Evolutionary conservation across 2,329 filamentous ascomycete genomes (phyloP).

Genomic region (Penicillium frequentans): DNA sequence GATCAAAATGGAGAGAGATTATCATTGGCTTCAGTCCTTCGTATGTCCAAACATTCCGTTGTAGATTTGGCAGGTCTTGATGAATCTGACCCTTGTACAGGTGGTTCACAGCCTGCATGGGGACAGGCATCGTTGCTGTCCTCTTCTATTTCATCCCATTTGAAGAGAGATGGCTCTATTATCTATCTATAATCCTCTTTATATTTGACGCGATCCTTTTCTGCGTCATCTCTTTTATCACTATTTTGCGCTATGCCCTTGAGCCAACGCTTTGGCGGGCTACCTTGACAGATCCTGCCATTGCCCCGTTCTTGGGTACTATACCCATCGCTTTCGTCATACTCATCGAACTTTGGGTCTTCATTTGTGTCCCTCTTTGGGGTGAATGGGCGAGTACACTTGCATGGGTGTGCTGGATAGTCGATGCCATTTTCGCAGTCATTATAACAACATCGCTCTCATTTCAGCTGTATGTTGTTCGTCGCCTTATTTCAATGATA

Average conservation of each 20-base stretch:
- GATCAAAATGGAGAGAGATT: neutral
- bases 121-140: neutral
- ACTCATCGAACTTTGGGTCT: too few relatives aligned
- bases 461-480: too few relatives aligned
- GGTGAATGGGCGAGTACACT: too few relatives aligned
- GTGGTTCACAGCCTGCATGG: neutral
- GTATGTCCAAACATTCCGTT: neutral
- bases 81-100: neutral
- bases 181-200: neutral
- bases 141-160: neutral
- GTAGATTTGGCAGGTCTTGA: too few relatives aligned
- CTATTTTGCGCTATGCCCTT: neutral
- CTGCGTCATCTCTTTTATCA: neutral
- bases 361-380: too few relatives aligned
- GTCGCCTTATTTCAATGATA: too few relatives aligned
- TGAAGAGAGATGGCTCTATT: neutral
- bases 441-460: too few relatives aligned
- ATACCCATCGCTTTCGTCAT: too few relatives aligned
- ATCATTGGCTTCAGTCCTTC: neutral
- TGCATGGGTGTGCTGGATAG: too few relatives aligned
- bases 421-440: too few relatives aligned
- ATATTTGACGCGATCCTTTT: neutral
- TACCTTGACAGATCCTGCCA: too few relatives aligned
- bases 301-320: too few relatives aligned
- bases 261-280: neutral